These are phyloP conservation scores for Ophiostoma pallidulum DNA, from an alignment of 2,329 filamentous ascomycete species.

Conservation along the genomic window DNA sequence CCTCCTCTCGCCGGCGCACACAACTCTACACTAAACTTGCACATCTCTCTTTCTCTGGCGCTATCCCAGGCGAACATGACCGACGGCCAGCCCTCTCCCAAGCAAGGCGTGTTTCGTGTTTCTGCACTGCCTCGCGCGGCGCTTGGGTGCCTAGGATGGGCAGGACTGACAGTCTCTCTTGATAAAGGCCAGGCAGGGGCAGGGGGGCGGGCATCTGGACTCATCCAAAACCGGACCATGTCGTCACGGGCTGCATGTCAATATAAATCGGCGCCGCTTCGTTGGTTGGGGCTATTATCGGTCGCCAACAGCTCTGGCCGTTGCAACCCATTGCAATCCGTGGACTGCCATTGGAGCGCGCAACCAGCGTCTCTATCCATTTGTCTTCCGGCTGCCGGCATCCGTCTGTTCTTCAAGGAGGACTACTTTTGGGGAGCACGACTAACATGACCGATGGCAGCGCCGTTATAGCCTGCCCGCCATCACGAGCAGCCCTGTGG, in stretches of 20 bases:
- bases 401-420: no score
- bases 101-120: no score
- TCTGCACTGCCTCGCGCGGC: no score
- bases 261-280: no score
- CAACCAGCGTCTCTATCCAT: background rate
- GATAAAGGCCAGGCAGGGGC: no score
- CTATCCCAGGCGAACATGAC: no score
- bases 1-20: background rate
- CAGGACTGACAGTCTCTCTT: background rate
- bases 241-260: no score
- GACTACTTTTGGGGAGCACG: background rate
- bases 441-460: slow-evolving; percentile 1
- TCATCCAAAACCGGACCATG: no score
- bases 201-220: no score
- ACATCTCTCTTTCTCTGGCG: background rate
- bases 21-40: background rate
- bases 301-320: background rate
- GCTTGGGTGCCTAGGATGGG: background rate
- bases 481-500: background rate
- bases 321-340: background rate
- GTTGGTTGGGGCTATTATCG: background rate
- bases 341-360: background rate
- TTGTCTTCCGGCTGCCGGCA: no score
- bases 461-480: background rate
- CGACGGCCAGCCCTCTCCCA: no score